These are phyloP conservation scores for Paracoccidioides brasiliensis DNA, from an alignment of 2,329 filamentous ascomycete species.

Conservation along the genomic window DNA sequence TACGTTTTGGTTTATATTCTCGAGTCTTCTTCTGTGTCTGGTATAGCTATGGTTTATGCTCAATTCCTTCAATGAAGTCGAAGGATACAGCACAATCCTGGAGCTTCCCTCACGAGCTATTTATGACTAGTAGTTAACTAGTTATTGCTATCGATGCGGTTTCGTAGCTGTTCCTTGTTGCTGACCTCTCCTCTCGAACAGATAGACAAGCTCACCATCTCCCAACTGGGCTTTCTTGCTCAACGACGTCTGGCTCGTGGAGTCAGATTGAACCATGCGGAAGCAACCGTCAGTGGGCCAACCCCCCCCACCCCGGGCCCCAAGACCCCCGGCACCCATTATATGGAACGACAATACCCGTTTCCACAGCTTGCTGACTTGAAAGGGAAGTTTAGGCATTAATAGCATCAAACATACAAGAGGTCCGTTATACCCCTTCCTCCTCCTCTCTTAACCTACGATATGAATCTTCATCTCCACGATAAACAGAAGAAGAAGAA, in stretches of 20 bases:
- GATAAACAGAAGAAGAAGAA: no score
- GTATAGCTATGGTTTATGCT: neutral
- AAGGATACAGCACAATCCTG: no score
- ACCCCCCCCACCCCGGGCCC: no score
- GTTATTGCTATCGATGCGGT: neutral
- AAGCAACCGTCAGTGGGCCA: constrained; percentile 53
- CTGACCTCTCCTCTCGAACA: constrained; percentile 25
- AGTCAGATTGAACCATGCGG: constrained; percentile 76
- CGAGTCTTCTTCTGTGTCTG: neutral
- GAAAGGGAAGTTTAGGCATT: constrained; percentile 17
- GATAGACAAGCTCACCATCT: constrained; percentile 93
- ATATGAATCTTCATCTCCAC: neutral
- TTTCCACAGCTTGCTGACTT: neutral
- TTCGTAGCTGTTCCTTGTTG: neutral
- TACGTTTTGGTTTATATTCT: neutral
- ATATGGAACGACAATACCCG: no score
- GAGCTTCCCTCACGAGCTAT: no score
- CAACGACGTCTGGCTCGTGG: constrained; percentile 80
- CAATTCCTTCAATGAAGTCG: neutral
- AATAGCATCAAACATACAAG: constrained; percentile 81
- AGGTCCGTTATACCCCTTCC: constrained; percentile 37
- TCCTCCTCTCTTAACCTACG: neutral
- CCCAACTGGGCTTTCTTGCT: constrained; percentile 74
- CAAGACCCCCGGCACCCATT: no score
- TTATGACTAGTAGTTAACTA: no score